Conservation (phyloP, 2,329 filamentous ascomycete genomes). For the Emmonsia crescens region DNA sequence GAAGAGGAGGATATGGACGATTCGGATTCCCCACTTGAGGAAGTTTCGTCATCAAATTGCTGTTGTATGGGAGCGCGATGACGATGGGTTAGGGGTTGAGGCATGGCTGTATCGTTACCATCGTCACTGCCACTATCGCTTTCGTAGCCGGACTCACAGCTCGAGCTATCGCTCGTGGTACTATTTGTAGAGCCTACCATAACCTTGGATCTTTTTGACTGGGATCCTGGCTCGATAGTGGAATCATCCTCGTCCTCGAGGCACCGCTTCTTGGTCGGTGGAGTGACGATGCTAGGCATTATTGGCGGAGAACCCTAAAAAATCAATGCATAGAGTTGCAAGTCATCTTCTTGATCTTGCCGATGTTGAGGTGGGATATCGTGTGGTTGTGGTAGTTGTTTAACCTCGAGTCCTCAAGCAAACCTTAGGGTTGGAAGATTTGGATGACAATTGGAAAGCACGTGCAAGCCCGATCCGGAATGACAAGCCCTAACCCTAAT, state of each 20-base stretch:
- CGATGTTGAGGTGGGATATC: background rate
- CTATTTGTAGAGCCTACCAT: background rate
- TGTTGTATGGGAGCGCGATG: background rate
- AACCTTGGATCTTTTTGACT: slow-evolving; percentile 1
- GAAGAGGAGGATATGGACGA: slow-evolving; percentile 11
- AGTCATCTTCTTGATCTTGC: background rate
- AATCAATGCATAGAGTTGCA: background rate
- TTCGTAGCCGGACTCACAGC: background rate
- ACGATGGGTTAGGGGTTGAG: background rate
- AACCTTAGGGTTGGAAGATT: background rate
- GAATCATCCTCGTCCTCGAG: slow-evolving; percentile 1
- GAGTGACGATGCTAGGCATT: background rate
- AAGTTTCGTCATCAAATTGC: slow-evolving; percentile 10
- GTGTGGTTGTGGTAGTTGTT: background rate
- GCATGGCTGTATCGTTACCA: background rate
- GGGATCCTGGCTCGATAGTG: background rate
- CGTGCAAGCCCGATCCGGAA: background rate
- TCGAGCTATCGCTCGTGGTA: background rate
- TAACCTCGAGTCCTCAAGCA: background rate
- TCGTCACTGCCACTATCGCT: background rate
- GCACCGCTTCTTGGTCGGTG: slow-evolving; percentile 4
- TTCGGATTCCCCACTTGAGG: slow-evolving; percentile 6
- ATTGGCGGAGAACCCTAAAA: background rate
- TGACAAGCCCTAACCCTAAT: background rate
- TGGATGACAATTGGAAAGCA: background rate